These are phyloP conservation scores for Dryas alaskensis DNA, from an alignment of 306 rosid genomes.

Conservation along the genomic window DNA sequence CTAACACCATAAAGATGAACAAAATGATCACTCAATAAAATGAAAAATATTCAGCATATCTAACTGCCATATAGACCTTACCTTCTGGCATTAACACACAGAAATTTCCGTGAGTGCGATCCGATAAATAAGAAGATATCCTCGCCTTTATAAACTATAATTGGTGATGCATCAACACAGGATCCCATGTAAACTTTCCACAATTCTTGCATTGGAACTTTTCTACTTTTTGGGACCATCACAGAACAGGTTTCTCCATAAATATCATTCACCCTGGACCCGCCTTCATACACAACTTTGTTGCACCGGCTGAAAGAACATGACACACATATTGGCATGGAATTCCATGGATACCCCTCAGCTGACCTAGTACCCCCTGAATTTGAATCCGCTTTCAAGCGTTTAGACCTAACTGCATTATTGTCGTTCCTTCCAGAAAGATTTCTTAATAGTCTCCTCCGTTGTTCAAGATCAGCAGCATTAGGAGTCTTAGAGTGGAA, in stretches of 20 bases:
- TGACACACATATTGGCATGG: conserved; percentile 30
- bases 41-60: not conserved
- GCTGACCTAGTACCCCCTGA: conserved; percentile 20
- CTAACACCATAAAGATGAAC: not conserved
- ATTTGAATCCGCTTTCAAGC: conserved; percentile 41
- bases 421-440: conserved; percentile 28
- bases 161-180: conserved; percentile 95
- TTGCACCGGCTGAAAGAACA: conserved; percentile 84
- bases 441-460: conserved; percentile 19
- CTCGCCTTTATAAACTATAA: conserved; percentile 54
- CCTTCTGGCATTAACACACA: conserved; percentile 79
- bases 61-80: conserved; percentile 29
- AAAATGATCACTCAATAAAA: conserved; percentile 5
- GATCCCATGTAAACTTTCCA: conserved; percentile 87
- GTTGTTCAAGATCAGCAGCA: conserved; percentile 29
- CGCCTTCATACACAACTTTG: conserved; percentile 49
- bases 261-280: conserved; percentile 22
- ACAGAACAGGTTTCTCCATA: conserved; percentile 36
- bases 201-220: conserved; percentile 43
- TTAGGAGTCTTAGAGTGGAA: conserved; percentile 30
- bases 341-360: conserved; percentile 47
- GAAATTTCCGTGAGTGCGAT: conserved; percentile 82
- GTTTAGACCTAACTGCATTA: conserved; percentile 40
- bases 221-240: conserved; percentile 41
- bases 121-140: conserved; percentile 71